Evolutionary conservation across 495 filamentous ascomycete species (phyloP).

Genomic region (Opeltia flavorubescens): DNA sequence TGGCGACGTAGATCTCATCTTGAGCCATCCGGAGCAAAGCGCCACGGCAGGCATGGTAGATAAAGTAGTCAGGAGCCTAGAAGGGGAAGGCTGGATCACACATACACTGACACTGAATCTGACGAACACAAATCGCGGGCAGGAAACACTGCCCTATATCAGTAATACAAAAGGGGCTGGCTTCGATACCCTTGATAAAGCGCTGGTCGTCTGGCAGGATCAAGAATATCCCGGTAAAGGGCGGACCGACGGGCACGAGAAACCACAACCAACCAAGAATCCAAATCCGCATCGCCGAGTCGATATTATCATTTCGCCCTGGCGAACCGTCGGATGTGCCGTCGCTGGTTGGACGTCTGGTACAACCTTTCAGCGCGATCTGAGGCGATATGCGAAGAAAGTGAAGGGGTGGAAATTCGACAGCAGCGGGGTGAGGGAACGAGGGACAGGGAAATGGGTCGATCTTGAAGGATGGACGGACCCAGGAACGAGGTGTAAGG

Average conservation of each 20-base stretch:
- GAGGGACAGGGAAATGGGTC: slow-evolving; percentile 48
- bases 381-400: slow-evolving; percentile 67
- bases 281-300: slow-evolving; percentile 71
- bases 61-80: slow-evolving; percentile 54
- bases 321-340: slow-evolving; percentile 77
- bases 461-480: slow-evolving; percentile 38
- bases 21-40: slow-evolving; percentile 61
- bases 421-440: slow-evolving; percentile 67
- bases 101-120: slow-evolving; percentile 63
- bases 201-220: slow-evolving; percentile 85
- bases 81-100: slow-evolving; percentile 56
- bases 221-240: slow-evolving; percentile 36
- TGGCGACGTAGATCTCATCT: slow-evolving; percentile 75
- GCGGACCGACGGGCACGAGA: slow-evolving; percentile 14
- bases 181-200: slow-evolving; percentile 84
- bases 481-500: slow-evolving; percentile 28
- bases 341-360: slow-evolving; percentile 81
- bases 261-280: slow-evolving; percentile 35
- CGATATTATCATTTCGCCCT: slow-evolving; percentile 85
- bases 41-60: slow-evolving; percentile 52
- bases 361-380: slow-evolving; percentile 78
- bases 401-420: slow-evolving; percentile 71
- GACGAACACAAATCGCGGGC: slow-evolving; percentile 52
- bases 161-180: slow-evolving; percentile 34
- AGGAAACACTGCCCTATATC: slow-evolving; percentile 45